Percentiles rank a stretch among this genome's conserved stretches.
These are phyloP conservation scores for Debaryomyces subglobosus DNA, from an alignment of 1,139 yeast genomes.

Conservation along the genomic window DNA sequence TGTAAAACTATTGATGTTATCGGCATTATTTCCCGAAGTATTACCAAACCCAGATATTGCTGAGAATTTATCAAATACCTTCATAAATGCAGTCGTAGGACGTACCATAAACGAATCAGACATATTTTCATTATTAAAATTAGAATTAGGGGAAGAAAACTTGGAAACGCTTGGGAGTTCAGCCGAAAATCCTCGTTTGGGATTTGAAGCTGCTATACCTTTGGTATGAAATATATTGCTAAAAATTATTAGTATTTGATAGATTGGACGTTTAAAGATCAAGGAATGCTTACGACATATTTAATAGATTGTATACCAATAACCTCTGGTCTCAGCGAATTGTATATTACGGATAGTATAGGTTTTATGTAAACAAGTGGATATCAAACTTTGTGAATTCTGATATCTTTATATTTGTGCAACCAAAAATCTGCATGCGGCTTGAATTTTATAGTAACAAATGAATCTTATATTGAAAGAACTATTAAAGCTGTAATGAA, in stretches of 20 bases:
- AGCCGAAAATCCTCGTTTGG: constrained; percentile 7
- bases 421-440: constrained; percentile 8
- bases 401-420: constrained; percentile 9
- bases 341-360: not conserved
- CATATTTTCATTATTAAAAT: constrained; percentile 13
- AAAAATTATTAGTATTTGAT: constrained; percentile 1
- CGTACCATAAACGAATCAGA: constrained; percentile 20
- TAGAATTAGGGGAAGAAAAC: constrained; percentile 12
- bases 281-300: constrained; percentile 8
- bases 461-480: not conserved
- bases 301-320: not conserved
- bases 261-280: no score
- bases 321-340: not conserved
- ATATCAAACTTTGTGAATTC: constrained; percentile 1
- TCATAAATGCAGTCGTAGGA: constrained; percentile 35
- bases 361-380: not conserved
- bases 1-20: constrained; percentile 6
- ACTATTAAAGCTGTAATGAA: not conserved
- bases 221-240: constrained; percentile 13
- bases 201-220: constrained; percentile 11
- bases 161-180: constrained; percentile 13
- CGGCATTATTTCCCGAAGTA: constrained; percentile 1
- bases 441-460: not conserved
- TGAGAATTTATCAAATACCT: constrained; percentile 31
- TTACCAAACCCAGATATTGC: constrained; percentile 20